Base-by-base conservation (phyloP, 2,329 filamentous ascomycete species). In the Beauveria asiatica region DNA sequence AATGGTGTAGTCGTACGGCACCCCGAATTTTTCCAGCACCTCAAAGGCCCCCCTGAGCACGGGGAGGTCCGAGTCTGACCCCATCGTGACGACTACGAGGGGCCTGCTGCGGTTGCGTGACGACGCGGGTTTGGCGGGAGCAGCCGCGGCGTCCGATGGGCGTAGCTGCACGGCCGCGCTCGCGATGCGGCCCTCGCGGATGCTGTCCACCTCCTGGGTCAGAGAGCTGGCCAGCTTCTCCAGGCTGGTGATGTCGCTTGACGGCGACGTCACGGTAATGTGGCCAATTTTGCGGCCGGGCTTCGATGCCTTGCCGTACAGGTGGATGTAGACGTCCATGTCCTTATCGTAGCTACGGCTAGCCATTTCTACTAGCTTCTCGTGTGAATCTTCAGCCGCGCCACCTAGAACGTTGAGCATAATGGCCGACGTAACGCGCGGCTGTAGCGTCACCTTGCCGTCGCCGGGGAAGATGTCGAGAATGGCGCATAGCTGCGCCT, bases 211-310 rank as follows among this genome's bases (percentile, higher is more conserved):
- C 56, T 82, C 75, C 49, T 86, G 76, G 61, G 96, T 83, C 23
- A 97, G 80, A 56, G 88, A 83, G 42, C 88, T 83, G 16, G 86
- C 81, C 17, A 80, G 77, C 70, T 71, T 64, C 62, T 81, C 78
- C 17, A 85, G 74, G n/a, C 88, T 85, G 67, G 86, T 80, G 13
- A 42, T 25, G 42, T 82, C 76, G 69, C 92, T 84, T 0, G 83
- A 85, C 13, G 82, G 78, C 1, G 85, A 86, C 1, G 89, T 89
- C 42, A 96, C 76, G 1, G 92, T 97, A 66, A 99, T 84, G 72
- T 99, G 94, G 11, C 93, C 93, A 77, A 97, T 97, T 74, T 97
- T 99, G 50, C 94, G 87, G 39, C 90, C 88, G 5, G 90, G 90
- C 67, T 92, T 90, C 27, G 92, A 89, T 51, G 83, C 84, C 75